A percentile compares a stretch with the other conserved stretches of the same genome.
Conservation (phyloP, 129 eudicot species). For the Pulicaria dysenterica region DNA sequence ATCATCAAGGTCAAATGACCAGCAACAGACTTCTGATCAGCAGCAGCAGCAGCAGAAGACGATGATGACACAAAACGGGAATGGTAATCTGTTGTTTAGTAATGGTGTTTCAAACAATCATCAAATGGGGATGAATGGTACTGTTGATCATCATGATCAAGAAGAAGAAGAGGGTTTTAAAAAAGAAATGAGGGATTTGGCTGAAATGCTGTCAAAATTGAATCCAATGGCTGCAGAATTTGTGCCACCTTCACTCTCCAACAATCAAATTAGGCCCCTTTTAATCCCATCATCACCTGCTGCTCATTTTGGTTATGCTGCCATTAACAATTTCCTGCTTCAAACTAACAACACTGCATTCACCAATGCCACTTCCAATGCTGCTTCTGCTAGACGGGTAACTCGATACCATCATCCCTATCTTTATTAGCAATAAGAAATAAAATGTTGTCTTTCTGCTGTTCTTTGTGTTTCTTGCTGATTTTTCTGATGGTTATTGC, state of each 20-base stretch:
- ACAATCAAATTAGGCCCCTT: slow-evolving; percentile 30
- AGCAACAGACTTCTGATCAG: slow-evolving; percentile 30
- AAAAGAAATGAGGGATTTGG: slow-evolving; percentile 72
- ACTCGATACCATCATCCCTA: slow-evolving; percentile 13
- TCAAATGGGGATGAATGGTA: slow-evolving; percentile 25
- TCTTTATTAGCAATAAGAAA: neutral
- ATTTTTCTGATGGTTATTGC: slow-evolving; percentile 12
- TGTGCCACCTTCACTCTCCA: slow-evolving; percentile 63
- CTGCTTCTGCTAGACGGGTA: slow-evolving; percentile 46
- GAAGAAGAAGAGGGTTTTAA: slow-evolving; percentile 52
- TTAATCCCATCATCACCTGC: slow-evolving; percentile 32
- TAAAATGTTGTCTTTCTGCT: neutral
- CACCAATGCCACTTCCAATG: slow-evolving; percentile 41
- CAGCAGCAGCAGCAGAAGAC: slow-evolving; percentile 16
- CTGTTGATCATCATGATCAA: slow-evolving; percentile 26
- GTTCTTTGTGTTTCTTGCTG: neutral
- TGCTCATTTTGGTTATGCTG: slow-evolving; percentile 54
- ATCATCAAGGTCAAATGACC: slow-evolving; percentile 37
- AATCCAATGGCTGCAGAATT: slow-evolving; percentile 87
- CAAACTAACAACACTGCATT: slow-evolving; percentile 39
- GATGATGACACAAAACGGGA: slow-evolving; percentile 12
- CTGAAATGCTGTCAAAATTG: slow-evolving; percentile 72
- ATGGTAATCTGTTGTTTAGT: slow-evolving; percentile 14
- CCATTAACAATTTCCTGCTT: slow-evolving; percentile 45
- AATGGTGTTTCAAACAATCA: slow-evolving; percentile 30